These are phyloP conservation scores for Ilyonectria mors-panacis DNA, from an alignment of 2,329 filamentous ascomycete genomes.

Conservation along the genomic window DNA sequence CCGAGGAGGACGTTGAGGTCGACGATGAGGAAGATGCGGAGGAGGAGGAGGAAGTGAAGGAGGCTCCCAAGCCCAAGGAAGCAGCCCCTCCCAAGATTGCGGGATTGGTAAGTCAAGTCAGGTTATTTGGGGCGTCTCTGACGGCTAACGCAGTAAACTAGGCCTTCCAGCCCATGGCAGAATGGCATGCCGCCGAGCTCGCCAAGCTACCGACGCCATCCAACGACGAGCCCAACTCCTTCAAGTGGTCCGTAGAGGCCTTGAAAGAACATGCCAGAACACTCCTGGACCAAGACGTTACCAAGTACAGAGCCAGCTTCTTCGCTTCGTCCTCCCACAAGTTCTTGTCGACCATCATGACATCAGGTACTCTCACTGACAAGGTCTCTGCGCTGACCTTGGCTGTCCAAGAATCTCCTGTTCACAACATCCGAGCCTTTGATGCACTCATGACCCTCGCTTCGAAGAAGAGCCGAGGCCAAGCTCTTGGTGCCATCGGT, in stretches of 20 bases:
- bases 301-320: conserved; percentile 80
- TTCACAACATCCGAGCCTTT: conserved; percentile 92
- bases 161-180: conserved; percentile 71
- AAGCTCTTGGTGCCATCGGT: conserved; percentile 92
- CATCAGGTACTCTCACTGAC: conserved; percentile 94
- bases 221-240: conserved; percentile 62
- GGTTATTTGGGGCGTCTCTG: conserved; percentile 39
- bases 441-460: conserved; percentile 87
- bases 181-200: conserved; percentile 68
- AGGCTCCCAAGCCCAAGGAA: conserved; percentile 50
- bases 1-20: conserved; percentile 52
- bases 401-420: conserved; percentile 93
- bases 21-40: conserved; percentile 49
- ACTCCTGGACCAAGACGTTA: conserved; percentile 84
- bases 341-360: conserved; percentile 97
- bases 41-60: conserved; percentile 44
- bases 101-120: conserved; percentile 53
- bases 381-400: conserved; percentile 96
- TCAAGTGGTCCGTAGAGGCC: conserved; percentile 61
- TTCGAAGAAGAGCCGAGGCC: conserved; percentile 93
- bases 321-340: conserved; percentile 90
- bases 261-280: conserved; percentile 80
- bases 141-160: conserved; percentile 56
- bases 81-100: conserved; percentile 50
- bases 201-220: conserved; percentile 60